Evolutionary conservation across 2,329 filamentous ascomycete genomes (phyloP).

Genomic region (Aspergillus pseudonomiae): DNA sequence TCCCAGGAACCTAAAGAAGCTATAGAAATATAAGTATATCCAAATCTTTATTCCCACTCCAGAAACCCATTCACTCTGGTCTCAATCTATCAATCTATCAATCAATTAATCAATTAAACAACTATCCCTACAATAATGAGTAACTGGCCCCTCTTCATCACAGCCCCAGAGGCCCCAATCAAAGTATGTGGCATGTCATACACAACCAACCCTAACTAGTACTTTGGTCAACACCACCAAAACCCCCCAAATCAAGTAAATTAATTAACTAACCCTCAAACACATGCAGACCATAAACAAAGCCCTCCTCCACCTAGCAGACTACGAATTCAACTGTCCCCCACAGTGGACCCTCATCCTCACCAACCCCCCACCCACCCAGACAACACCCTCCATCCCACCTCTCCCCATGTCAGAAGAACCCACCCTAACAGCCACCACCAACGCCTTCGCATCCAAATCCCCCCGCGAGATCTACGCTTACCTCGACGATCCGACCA

Average conservation of each 20-base stretch:
- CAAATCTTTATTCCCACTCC: too few species aligned
- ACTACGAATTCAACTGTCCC: background rate
- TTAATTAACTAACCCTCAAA: background rate
- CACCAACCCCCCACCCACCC: background rate
- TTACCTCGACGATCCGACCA: background rate
- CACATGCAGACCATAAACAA: background rate
- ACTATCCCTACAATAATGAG: background rate
- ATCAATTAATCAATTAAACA: background rate
- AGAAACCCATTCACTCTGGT: too few species aligned
- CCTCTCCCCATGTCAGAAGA: background rate
- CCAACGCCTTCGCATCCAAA: background rate
- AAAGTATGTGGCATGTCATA: background rate
- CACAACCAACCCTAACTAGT: background rate
- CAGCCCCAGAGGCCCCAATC: slow-evolving; percentile 29
- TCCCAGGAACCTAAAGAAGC: too few species aligned
- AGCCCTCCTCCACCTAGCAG: background rate
- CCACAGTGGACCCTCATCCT: background rate
- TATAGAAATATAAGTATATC: too few species aligned
- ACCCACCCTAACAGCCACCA: background rate
- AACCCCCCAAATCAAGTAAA: background rate
- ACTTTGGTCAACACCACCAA: background rate
- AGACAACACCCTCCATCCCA: background rate
- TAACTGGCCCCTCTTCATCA: slow-evolving; percentile 12
- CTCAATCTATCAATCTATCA: background rate
- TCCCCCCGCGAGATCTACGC: background rate